Evolutionary conservation across 202 grass and related monocot species (phyloP).

Genomic region (Musa balbisiana): DNA sequence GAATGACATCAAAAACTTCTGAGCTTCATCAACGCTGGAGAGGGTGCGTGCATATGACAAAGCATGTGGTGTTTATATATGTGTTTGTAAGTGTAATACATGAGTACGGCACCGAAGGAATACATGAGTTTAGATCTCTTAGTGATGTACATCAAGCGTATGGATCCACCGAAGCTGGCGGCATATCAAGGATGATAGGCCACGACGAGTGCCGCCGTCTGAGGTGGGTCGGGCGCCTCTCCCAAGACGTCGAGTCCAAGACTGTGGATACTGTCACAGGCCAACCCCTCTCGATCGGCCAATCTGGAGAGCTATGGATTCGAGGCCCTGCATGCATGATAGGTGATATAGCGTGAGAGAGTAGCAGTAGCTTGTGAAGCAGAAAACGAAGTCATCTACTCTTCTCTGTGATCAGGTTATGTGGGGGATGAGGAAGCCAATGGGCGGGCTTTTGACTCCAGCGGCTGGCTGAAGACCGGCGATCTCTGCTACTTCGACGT

Average conservation of each 20-base stretch:
- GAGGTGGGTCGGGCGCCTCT: constrained; percentile 13
- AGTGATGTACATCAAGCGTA: not conserved
- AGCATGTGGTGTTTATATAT: too few species aligned
- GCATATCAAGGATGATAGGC: not conserved
- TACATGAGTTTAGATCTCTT: too few species aligned
- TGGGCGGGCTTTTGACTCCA: not conserved
- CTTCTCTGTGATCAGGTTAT: constrained; percentile 7
- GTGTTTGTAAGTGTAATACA: too few species aligned
- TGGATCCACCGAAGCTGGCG: constrained; percentile 14
- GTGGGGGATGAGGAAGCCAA: constrained; percentile 24
- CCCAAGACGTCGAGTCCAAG: constrained; percentile 2
- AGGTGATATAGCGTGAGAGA: not conserved
- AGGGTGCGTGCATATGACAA: too few species aligned
- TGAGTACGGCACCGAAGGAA: too few species aligned
- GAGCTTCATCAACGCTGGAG: too few species aligned
- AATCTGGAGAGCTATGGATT: constrained; percentile 26
- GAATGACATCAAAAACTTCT: too few species aligned
- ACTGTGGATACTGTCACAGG: constrained; percentile 11
- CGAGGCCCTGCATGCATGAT: constrained; percentile 12
- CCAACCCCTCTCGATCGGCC: not conserved
- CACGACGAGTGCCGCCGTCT: constrained; percentile 10
- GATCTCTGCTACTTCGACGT: constrained; percentile 29
- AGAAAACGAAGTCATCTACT: not conserved
- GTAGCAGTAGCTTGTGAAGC: too few species aligned
- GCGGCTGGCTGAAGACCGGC: constrained; percentile 27